Evolutionary conservation across 768 basidiomycete genomes (phyloP).

Genomic region (Kwoniella mangroviensis): DNA sequence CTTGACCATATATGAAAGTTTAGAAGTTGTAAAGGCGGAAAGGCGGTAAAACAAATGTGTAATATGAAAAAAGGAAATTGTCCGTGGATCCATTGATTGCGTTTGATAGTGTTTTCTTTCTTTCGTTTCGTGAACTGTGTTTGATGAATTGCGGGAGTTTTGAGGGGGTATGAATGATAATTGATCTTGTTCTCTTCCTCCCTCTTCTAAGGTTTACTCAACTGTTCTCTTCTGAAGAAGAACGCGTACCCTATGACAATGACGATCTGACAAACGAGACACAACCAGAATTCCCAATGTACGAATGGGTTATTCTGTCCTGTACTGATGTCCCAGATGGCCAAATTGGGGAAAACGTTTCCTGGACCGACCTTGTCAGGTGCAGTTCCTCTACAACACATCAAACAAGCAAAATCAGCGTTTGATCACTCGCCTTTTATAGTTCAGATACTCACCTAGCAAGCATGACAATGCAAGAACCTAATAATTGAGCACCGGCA

Average conservation of each 20-base stretch:
- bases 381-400: conserved; percentile 35
- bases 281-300: conserved; percentile 77
- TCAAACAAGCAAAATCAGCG: neutral
- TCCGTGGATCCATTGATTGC: neutral
- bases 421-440: neutral
- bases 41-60: neutral
- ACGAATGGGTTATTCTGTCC: conserved; percentile 52
- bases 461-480: conserved; percentile 87
- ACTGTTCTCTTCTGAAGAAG: conserved; percentile 96
- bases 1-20: neutral
- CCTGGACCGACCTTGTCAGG: conserved; percentile 70
- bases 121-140: neutral
- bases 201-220: conserved; percentile 56
- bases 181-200: neutral
- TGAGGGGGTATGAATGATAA: too few relatives aligned
- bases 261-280: conserved; percentile 64
- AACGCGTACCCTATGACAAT: conserved; percentile 92
- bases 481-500: conserved; percentile 86
- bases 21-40: neutral
- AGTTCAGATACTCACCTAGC: conserved; percentile 63
- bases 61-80: neutral
- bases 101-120: neutral
- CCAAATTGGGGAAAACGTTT: conserved; percentile 88
- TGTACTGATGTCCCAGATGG: conserved; percentile 80
- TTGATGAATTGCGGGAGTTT: neutral